Base-by-base conservation (phyloP, 2,329 filamentous ascomycete genomes). In the Alternaria novae-zelandiae region DNA sequence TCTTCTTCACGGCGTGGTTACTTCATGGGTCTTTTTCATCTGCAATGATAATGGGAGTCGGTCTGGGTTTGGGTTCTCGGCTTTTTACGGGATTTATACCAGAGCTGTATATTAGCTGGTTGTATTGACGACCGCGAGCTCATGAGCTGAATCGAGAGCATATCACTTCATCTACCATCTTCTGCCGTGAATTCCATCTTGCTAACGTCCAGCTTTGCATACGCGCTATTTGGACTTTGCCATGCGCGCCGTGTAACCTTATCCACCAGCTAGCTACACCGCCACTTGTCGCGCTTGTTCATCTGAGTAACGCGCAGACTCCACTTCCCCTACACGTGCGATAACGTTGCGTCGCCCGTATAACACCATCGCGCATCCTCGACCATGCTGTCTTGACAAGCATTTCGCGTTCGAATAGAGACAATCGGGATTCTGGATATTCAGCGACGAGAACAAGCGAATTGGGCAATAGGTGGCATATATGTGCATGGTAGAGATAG, bases 41-140 rank as follows among this genome's bases (percentile, higher is more conserved):
- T 85, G 90, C 89, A 89, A 90, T 88, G 89, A 93, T 90, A 89
- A 91, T 91, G 91, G 85, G 86, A 85, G 87, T 89, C 83, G 84
- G 90, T 73, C 88, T 86, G 79, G 82, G 83, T 83, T 83, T 84
- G 83, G 83, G 84, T 84, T 86, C 82, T 84, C 79, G 81, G 83
- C 82, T 84, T 83, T 82, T 81, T 72, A 76, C 73, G 74, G 77
- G 78, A 79, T 82, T 81, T 82, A 82, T 82, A 83, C 82, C 80
- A 83, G 82, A 84, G 85, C 83, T 88, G 86, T 88, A 88, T 83
- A 88, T 87, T 88, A 87, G 84, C 84, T 85, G 82, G 83, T 82
- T 74, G 70, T 71, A 82, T 72, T 73, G 80, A 70, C 68, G 83
- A 84, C 86, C 82, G 81, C 78, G 76, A 74, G 75, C 79, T 79